These are phyloP conservation scores for Fagopyrum homotropicum DNA, from an alignment of 148 eudicot species.

Conservation along the genomic window DNA sequence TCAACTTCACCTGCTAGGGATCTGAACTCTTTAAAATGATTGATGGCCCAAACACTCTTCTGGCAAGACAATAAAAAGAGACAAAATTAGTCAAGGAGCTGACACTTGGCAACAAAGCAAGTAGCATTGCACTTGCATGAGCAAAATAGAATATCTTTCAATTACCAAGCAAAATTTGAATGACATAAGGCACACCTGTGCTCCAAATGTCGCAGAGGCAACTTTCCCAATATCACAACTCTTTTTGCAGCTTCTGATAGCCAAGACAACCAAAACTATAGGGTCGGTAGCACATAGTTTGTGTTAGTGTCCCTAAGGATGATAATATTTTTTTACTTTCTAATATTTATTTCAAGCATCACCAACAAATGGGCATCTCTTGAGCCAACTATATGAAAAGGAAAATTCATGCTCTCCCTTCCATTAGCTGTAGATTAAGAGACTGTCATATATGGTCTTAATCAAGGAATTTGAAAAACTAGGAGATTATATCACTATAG, in stretches of 20 bases:
- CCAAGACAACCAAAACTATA: neutral
- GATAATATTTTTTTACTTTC: neutral
- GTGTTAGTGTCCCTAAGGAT: neutral
- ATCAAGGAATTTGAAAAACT: conserved; percentile 1
- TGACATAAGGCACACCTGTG: neutral
- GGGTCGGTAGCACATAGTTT: neutral
- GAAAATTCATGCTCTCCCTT: neutral
- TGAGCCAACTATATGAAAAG: neutral
- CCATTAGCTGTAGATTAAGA: neutral
- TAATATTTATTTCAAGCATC: conserved; percentile 5
- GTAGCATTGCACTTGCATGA: neutral
- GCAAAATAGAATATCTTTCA: neutral
- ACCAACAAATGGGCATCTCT: neutral
- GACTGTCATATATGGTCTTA: neutral
- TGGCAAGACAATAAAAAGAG: conserved; percentile 7
- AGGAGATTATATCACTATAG: neutral
- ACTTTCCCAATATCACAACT: neutral
- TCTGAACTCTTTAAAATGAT: neutral
- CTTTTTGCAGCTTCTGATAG: neutral
- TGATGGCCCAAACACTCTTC: neutral
- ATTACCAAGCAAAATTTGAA: no score
- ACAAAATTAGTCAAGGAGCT: neutral
- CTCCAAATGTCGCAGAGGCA: neutral
- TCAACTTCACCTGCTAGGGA: conserved; percentile 10
- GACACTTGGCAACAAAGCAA: neutral